Percentiles rank a stretch among this genome's conserved stretches.
phyloP scores from a whole-genome alignment of 305 asterid species.

The Fraxinus ornus region DNA sequence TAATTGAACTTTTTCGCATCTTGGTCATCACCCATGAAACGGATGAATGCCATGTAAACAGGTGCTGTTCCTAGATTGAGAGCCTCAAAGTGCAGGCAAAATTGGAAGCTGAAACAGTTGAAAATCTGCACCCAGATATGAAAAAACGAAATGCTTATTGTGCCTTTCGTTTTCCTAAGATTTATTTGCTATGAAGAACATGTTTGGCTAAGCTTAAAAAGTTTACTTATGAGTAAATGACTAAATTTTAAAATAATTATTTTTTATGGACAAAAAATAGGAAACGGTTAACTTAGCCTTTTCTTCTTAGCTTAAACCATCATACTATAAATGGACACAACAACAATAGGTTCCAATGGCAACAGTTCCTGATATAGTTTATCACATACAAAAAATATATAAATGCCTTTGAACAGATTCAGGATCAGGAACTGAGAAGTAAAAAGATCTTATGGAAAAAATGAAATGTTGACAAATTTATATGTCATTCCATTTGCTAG shows the following conservation, averaged over 20 bases:
- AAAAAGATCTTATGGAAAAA: not conserved
- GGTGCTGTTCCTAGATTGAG: slow-evolving; percentile 70
- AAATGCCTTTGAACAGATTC: not conserved
- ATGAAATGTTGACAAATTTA: not conserved
- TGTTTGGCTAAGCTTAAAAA: not conserved
- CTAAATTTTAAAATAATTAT: not conserved
- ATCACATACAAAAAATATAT: not conserved
- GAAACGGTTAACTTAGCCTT: not conserved
- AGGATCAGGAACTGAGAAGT: not conserved
- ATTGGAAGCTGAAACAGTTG: slow-evolving; percentile 71
- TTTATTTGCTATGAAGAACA: not conserved
- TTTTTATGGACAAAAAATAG: not conserved
- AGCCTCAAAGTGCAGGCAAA: slow-evolving; percentile 79
- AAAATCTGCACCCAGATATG: slow-evolving; percentile 44
- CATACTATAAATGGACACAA: not conserved
- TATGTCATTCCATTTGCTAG: not conserved
- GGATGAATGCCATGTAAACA: slow-evolving; percentile 74
- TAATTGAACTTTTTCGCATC: slow-evolving; percentile 66
- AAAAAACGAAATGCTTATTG: not conserved
- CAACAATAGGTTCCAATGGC: not conserved
- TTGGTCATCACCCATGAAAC: slow-evolving; percentile 77
- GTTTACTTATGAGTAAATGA: not conserved
- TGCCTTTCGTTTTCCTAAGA: not conserved
- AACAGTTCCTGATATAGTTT: not conserved
- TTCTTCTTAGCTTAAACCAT: not conserved